Evolutionary conservation across 2,329 filamentous ascomycete genomes (phyloP), one percentile per base, ranked within the genome.

Genomic region (Calonectria pteridis): DNA sequence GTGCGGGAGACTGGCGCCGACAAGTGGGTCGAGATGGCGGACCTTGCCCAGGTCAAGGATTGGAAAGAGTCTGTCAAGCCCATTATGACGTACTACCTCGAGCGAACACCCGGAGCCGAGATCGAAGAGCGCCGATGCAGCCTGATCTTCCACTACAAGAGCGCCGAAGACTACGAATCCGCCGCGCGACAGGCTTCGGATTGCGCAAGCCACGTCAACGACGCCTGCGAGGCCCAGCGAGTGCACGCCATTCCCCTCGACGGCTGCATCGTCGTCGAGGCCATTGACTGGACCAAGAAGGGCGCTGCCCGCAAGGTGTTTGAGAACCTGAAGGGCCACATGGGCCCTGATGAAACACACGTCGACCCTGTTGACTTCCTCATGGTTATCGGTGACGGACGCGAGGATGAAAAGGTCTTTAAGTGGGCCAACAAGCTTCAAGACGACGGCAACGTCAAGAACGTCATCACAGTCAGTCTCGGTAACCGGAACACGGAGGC

Each of bases 161-260:
- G 92, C 67, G 93, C 94, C 2, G 94, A 95, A 69, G 95, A 98
- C 82, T 91, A 91, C 72, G 91, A 93, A 66, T 90, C 91, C 29
- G 96, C 96, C 0, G 89, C 91, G 72, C 92, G 95, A 26, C 94
- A 96, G 79, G 96, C 95, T 0, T 94, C 93, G 26, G 96, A 98
- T 82, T 98, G 95, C 81, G 95, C 95, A 0, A 96, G 94, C 75
- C 96, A 98, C 80, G 97, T 98, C 88, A 98, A 98, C 82, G 96
- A 98, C 81, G 94, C 95, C 0, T 98, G 95, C 82, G 93, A 95
- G 82, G 91, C 90, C 69, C 94, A 97, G 84, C 91, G 92, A 37
- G 94, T 98, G 6, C 95, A 95, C 81, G 96, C 96, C 6, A 91
- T 98, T 23, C 93, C 94, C 1, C 88, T 95, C 18, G 94, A 97